These are phyloP conservation scores for Sesbania bispinosa DNA, from an alignment of 306 rosid genomes.

Conservation along the genomic window DNA sequence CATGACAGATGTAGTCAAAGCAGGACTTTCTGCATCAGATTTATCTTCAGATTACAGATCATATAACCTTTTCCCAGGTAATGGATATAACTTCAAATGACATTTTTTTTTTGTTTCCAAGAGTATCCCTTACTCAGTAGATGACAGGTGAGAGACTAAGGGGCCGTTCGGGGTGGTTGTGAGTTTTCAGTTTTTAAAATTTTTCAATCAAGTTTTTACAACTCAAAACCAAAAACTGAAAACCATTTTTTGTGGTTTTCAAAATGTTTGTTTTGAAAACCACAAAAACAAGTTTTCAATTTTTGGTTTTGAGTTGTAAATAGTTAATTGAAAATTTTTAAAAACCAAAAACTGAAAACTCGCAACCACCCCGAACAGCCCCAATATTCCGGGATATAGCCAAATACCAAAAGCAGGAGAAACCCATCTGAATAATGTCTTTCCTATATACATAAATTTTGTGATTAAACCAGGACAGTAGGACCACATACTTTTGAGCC, in stretches of 20 bases:
- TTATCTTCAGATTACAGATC: not conserved
- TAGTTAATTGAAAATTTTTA: too few relatives aligned
- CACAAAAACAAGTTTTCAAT: too few relatives aligned
- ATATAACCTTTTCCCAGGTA: not conserved
- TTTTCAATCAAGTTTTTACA: too few relatives aligned
- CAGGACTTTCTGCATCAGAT: not conserved
- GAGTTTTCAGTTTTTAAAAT: too few relatives aligned
- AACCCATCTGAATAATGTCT: not conserved
- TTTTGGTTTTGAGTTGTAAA: too few relatives aligned
- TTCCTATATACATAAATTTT: not conserved
- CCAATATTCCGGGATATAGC: not conserved
- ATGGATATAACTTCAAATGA: not conserved
- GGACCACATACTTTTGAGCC: not conserved
- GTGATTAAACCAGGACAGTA: not conserved
- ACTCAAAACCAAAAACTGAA: too few relatives aligned
- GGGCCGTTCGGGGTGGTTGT: too few relatives aligned
- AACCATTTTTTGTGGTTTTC: too few relatives aligned
- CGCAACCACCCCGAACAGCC: too few relatives aligned
- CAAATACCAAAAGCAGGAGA: not conserved
- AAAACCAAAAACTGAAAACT: too few relatives aligned
- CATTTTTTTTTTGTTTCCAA: not conserved
- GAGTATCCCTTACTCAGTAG: not conserved
- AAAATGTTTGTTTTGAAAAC: too few relatives aligned
- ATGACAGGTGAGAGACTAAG: too few relatives aligned
- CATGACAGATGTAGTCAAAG: not conserved